Evolutionary conservation across 2,329 filamentous ascomycete genomes (phyloP).

Genomic region (Sporothrix euskadiensis): DNA sequence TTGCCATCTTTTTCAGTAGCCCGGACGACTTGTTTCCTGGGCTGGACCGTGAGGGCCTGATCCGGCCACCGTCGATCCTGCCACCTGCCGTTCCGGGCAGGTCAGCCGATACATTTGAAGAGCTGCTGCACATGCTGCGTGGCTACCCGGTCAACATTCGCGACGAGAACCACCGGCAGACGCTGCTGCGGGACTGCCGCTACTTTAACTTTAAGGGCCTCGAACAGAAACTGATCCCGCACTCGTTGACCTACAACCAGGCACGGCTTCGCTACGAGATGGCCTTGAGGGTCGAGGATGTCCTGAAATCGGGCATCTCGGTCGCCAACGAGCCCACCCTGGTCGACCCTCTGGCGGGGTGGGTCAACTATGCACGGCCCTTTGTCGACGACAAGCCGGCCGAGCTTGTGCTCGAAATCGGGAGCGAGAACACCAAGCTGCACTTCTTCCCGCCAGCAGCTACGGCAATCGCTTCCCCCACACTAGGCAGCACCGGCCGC

Average conservation of each 20-base stretch:
- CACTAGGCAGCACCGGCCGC: neutral
- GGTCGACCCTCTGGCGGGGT: constrained; percentile 43
- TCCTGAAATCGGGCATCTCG: constrained; percentile 82
- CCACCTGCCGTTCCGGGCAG: constrained; percentile 80
- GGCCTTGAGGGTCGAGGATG: constrained; percentile 74
- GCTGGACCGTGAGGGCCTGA: constrained; percentile 72
- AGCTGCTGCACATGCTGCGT: constrained; percentile 76
- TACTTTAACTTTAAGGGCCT: constrained; percentile 93
- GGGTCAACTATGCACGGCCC: constrained; percentile 79
- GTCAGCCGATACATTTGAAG: constrained; percentile 79
- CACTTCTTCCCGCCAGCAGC: constrained; percentile 44
- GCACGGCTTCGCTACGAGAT: constrained; percentile 71
- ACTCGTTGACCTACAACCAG: constrained; percentile 74
- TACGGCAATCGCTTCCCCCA: neutral
- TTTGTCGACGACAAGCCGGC: constrained; percentile 74
- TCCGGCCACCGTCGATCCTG: constrained; percentile 82
- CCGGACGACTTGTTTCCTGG: constrained; percentile 83
- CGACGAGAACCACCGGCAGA: constrained; percentile 71
- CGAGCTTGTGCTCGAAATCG: constrained; percentile 80
- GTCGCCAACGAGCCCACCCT: constrained; percentile 54
- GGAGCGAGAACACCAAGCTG: constrained; percentile 63
- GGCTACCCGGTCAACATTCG: constrained; percentile 81
- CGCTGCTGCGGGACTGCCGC: constrained; percentile 79
- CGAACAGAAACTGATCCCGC: constrained; percentile 82
- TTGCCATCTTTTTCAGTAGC: constrained; percentile 80